phyloP scores from a whole-genome alignment of 768 basidiomycete genomes.

The Dioszegia crocea region DNA sequence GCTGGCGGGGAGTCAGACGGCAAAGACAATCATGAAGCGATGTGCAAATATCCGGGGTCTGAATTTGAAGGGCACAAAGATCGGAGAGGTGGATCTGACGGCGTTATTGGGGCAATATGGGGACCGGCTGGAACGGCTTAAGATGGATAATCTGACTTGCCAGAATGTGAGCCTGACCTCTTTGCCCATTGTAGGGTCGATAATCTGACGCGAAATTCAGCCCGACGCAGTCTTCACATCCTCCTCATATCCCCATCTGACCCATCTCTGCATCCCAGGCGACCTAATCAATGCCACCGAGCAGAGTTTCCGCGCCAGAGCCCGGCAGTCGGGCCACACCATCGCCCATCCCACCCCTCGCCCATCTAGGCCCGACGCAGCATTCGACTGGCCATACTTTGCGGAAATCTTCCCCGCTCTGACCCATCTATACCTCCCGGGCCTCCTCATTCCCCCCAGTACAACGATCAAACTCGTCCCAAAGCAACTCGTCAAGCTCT shows the following conservation, averaged over 20 bases:
- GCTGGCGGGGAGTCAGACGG: constrained; percentile 10
- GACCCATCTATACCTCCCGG: constrained; percentile 28
- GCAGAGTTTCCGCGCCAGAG: not conserved
- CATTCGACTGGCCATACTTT: constrained; percentile 22
- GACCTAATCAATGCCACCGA: constrained; percentile 19
- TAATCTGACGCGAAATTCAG: no score
- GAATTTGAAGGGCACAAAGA: constrained; percentile 35
- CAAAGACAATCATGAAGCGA: constrained; percentile 21
- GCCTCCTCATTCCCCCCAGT: constrained; percentile 18
- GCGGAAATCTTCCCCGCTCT: constrained; percentile 21
- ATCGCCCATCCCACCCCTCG: constrained; percentile 19
- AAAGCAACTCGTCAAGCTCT: constrained; percentile 18
- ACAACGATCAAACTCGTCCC: constrained; percentile 12
- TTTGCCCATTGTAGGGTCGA: no score
- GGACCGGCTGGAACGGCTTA: constrained; percentile 25
- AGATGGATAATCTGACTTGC: constrained; percentile 24
- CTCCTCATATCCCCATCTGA: constrained; percentile 19
- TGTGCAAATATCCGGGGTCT: constrained; percentile 18
- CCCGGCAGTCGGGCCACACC: constrained; percentile 4
- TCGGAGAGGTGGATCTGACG: constrained; percentile 22
- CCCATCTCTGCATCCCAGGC: constrained; percentile 41
- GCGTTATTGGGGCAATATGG: constrained; percentile 22
- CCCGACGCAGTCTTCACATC: constrained; percentile 19
- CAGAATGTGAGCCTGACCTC: not conserved
- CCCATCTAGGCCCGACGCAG: constrained; percentile 4